Percentiles rank a stretch among this genome's conserved stretches.
phyloP scores from a whole-genome alignment of 2,329 filamentous ascomycete species.

The Lanzia echinophila region DNA sequence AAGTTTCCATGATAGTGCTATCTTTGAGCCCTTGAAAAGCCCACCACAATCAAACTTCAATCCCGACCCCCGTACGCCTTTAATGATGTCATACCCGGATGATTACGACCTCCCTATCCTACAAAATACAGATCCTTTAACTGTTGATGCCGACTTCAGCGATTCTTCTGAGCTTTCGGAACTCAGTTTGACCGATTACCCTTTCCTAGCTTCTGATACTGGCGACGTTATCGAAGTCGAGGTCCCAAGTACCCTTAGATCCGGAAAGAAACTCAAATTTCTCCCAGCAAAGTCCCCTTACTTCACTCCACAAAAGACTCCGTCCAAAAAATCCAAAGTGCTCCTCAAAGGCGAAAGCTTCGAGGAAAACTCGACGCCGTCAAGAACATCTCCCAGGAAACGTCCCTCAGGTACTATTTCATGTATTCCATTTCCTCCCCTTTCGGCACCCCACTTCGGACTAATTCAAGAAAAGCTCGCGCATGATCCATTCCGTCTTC shows the following conservation, averaged over 20 bases:
- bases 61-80: conserved; percentile 11
- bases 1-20: conserved; percentile 1
- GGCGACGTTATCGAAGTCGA: conserved; percentile 14
- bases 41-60: neutral
- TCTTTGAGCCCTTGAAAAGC: neutral
- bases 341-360: neutral
- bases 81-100: neutral
- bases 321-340: neutral
- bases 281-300: conserved; percentile 28
- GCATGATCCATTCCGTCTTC: conserved; percentile 68
- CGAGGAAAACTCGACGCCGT: neutral
- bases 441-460: conserved; percentile 59
- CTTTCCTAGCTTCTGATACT: conserved; percentile 15
- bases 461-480: conserved; percentile 78
- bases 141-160: neutral
- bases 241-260: conserved; percentile 1
- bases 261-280: conserved; percentile 16
- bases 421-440: conserved; percentile 59
- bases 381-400: conserved; percentile 13
- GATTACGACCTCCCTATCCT: conserved; percentile 1
- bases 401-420: conserved; percentile 36
- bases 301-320: conserved; percentile 18
- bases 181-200: conserved; percentile 12
- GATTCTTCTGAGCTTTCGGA: conserved; percentile 13
- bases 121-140: neutral